Percentiles rank a stretch among this genome's conserved stretches.
Conservation (phyloP, 306 rosid species). For the Lathyrus tuberosus region DNA sequence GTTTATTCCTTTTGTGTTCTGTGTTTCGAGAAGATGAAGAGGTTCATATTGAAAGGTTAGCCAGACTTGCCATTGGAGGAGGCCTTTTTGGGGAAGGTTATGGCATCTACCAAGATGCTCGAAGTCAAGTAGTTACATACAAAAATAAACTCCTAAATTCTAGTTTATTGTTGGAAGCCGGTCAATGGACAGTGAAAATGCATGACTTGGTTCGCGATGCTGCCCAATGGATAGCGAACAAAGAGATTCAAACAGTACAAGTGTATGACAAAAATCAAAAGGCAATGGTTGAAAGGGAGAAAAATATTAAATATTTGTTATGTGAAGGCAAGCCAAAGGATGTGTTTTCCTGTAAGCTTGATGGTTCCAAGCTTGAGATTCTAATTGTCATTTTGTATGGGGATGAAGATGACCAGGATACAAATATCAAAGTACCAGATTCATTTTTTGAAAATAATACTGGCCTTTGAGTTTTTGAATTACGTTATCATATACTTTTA, state of each 20-base stretch:
- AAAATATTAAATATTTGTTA: neutral
- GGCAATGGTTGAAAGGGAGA: neutral
- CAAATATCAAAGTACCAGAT: neutral
- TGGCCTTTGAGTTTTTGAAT: neutral
- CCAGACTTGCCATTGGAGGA: neutral
- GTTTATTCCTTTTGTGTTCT: slow-evolving; percentile 29
- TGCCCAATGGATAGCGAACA: neutral
- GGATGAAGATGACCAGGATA: accelerated
- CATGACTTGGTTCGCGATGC: slow-evolving; percentile 35
- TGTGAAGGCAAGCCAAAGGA: neutral
- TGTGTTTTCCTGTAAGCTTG: neutral
- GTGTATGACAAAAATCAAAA: neutral
- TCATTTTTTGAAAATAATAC: neutral
- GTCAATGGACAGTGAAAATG: neutral
- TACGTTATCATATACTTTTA: accelerated
- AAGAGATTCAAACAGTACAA: neutral
- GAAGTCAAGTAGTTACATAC: neutral
- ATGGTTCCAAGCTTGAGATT: slow-evolving; percentile 18
- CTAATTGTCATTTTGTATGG: accelerated
- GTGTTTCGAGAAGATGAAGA: slow-evolving; percentile 38
- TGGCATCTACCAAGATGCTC: neutral
- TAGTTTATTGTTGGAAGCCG: neutral
- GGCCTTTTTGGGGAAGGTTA: neutral
- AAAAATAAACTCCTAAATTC: neutral
- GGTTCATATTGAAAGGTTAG: neutral